Evolutionary conservation across 352 stramenopile species (phyloP).

Genomic region (Blastocystis sp.): DNA sequence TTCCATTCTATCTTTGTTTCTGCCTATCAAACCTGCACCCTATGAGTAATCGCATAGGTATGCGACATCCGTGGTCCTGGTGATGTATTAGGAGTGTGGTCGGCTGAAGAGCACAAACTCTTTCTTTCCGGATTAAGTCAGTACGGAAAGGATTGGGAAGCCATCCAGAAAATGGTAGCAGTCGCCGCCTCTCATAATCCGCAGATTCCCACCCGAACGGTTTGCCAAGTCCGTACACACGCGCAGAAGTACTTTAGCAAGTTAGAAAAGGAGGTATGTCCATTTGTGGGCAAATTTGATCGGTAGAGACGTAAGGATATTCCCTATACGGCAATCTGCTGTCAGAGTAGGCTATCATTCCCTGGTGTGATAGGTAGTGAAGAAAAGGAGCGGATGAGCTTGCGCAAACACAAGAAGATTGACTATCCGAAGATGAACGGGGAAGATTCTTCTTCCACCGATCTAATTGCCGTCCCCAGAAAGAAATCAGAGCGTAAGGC

Average conservation of each 20-base stretch:
- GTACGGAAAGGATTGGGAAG: constrained; percentile 33
- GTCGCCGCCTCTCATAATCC: neutral
- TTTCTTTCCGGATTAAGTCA: constrained; percentile 2
- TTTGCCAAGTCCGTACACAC: constrained; percentile 30
- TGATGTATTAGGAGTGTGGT: neutral
- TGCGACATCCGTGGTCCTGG: neutral
- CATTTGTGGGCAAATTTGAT: neutral
- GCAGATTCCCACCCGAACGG: constrained; percentile 12
- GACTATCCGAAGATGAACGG: constrained; percentile 14
- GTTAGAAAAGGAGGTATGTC: constrained; percentile 12
- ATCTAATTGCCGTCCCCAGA: neutral
- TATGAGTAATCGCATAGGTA: neutral
- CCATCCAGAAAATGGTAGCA: constrained; percentile 8
- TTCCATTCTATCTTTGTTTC: neutral
- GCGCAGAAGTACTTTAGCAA: constrained; percentile 44
- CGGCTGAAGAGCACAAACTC: constrained; percentile 7
- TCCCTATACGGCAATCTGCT: neutral
- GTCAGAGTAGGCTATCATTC: neutral
- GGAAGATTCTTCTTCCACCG: neutral
- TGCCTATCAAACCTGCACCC: neutral
- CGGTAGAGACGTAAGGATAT: constrained; percentile 10
- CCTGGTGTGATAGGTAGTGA: neutral
- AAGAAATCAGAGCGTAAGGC: neutral
- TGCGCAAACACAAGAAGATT: constrained; percentile 5
- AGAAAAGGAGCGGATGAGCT: constrained; percentile 18